Evolutionary conservation across 495 filamentous ascomycete genomes (phyloP).

Genomic region (Aspergillus bertholletiae): DNA sequence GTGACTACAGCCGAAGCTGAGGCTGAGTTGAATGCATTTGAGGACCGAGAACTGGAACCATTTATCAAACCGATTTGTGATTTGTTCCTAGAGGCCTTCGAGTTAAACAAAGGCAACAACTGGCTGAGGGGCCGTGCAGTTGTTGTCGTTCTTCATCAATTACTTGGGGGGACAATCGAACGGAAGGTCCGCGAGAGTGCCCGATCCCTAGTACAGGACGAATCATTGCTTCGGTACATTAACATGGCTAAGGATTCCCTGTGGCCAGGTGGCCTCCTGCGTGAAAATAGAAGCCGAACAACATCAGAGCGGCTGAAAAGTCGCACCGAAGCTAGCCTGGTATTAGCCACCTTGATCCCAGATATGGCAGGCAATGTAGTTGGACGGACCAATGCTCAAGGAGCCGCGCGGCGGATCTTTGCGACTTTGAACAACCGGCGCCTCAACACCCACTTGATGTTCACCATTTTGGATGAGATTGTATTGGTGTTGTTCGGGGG

Average conservation of each 20-base stretch:
- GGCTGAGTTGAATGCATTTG: slow-evolving; percentile 90
- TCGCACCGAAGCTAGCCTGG: slow-evolving; percentile 66
- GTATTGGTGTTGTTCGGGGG: slow-evolving; percentile 68
- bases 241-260: slow-evolving; percentile 63
- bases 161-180: slow-evolving; percentile 84
- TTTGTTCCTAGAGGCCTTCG: slow-evolving; percentile 93
- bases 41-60: slow-evolving; percentile 82
- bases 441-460: slow-evolving; percentile 69
- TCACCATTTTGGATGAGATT: slow-evolving; percentile 77
- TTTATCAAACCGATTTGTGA: slow-evolving; percentile 99
- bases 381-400: slow-evolving; percentile 78
- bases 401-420: slow-evolving; percentile 73
- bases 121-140: slow-evolving; percentile 92
- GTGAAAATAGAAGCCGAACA: slow-evolving; percentile 55
- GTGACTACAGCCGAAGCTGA: slow-evolving; percentile 83
- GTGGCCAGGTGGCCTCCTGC: slow-evolving; percentile 71
- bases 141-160: slow-evolving; percentile 72
- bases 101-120: slow-evolving; percentile 89
- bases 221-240: slow-evolving; percentile 73
- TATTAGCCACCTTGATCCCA: slow-evolving; percentile 78
- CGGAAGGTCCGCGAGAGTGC: slow-evolving; percentile 84
- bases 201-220: slow-evolving; percentile 66
- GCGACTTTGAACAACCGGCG: slow-evolving; percentile 74
- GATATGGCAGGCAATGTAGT: slow-evolving; percentile 81
- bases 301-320: slow-evolving; percentile 65